Evolutionary conservation across 257 asterid species (phyloP), one percentile per base, ranked within the genome.

Genomic region (Prunella vulgaris): DNA sequence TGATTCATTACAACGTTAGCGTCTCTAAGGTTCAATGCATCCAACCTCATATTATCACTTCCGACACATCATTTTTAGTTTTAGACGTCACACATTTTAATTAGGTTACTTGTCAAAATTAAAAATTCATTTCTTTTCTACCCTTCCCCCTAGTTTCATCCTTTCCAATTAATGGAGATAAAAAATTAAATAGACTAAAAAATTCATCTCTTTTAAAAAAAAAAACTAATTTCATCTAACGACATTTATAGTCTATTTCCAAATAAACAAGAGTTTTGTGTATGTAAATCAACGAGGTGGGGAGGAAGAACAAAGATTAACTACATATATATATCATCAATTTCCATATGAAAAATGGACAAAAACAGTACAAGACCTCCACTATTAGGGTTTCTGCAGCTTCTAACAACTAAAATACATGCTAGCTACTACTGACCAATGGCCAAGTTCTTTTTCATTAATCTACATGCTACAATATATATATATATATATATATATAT

Each of bases 381-480:
- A 70, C 52, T 7, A 68, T 60, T 81, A 74, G 80, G 85, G 82
- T 81, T 81, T 38, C 33, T 48, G 33, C 32, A 64, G 18, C 53
- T 66, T 28, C 21, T 17, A 54, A 73, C 65, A 78, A 12, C 17
- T n/a, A 46, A 65, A 53, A 49, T n/a, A 58, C 63, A 60, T 3
- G 54, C 44, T 21, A n/a, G n/a, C 10, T 9, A 35, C n/a, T n/a
- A 9, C 37, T 3, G 49, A 70, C 2, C 4, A 33, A 37, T 42
- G 64, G 66, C 40, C 79, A 52, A 9, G 42, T 35, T 68, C n/a
- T n/a, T 37, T 37, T 70, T 18, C 20, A 35, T 63, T 62, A 60
- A 78, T 76, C 76, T 73, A 73, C 76, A 65, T 40, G 27, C 30
- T 33, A 17, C 15, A n/a, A 46, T 6, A 46, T 12, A 38, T n/a